Evolutionary conservation across 2,329 filamentous ascomycete genomes (phyloP).

Genomic region (Hymenoscyphus fraxineus): DNA sequence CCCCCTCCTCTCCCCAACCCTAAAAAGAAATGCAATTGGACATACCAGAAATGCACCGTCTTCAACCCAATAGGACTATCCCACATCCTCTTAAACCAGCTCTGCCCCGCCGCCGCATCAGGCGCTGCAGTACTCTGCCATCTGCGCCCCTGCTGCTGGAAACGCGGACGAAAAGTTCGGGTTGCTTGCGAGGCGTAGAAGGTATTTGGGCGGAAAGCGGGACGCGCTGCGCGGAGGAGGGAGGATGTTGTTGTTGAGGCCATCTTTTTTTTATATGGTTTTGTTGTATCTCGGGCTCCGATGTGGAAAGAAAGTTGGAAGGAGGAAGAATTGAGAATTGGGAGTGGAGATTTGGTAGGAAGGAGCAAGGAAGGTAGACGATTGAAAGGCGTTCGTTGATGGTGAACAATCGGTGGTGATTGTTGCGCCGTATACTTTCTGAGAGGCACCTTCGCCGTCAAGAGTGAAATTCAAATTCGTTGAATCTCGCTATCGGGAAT

Average conservation of each 20-base stretch:
- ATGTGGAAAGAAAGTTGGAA: neutral
- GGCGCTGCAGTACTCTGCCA: slow-evolving; percentile 62
- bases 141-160: slow-evolving; percentile 51
- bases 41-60: slow-evolving; percentile 97
- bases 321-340: neutral
- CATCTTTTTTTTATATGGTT: slow-evolving; percentile 17
- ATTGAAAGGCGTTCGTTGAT: neutral
- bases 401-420: neutral
- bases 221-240: slow-evolving; percentile 52
- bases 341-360: slow-evolving; percentile 4
- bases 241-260: slow-evolving; percentile 28
- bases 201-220: slow-evolving; percentile 43
- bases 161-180: slow-evolving; percentile 38
- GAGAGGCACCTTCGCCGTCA: too few relatives aligned
- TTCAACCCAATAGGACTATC: slow-evolving; percentile 76
- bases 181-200: slow-evolving; percentile 49
- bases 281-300: neutral
- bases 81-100: slow-evolving; percentile 76
- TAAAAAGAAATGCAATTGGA: slow-evolving; percentile 12
- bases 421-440: too few relatives aligned
- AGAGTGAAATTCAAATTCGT: neutral
- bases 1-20: neutral
- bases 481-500: slow-evolving; percentile 6
- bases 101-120: slow-evolving; percentile 40
- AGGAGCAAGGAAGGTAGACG: neutral